phyloP scores from a whole-genome alignment of 2,329 filamentous ascomycete species.

The Exophiala oligosperma region DNA sequence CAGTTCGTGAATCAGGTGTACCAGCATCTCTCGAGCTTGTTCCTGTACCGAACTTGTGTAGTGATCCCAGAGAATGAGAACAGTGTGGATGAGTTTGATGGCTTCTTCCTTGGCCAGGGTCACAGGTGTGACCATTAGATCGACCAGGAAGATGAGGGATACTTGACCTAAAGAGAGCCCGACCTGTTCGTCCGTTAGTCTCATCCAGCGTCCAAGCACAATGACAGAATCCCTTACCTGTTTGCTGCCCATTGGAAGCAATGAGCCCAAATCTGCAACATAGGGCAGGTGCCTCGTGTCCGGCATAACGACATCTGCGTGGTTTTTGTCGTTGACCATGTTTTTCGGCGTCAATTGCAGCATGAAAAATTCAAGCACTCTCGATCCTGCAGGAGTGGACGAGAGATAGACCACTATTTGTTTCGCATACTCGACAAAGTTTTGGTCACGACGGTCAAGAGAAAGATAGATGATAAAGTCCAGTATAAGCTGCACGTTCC shows the following conservation, averaged over 20 bases:
- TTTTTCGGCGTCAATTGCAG: conserved; percentile 89
- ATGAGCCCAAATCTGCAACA: conserved; percentile 77
- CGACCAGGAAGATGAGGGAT: conserved; percentile 88
- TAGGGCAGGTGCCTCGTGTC: conserved; percentile 72
- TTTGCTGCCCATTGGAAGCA: conserved; percentile 84
- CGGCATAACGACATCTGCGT: conserved; percentile 63
- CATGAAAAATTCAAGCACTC: conserved; percentile 90
- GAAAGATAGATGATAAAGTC: conserved; percentile 97
- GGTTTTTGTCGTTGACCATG: conserved; percentile 92
- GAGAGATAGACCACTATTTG: conserved; percentile 97
- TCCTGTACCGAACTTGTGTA: conserved; percentile 94
- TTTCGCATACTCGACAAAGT: conserved; percentile 97
- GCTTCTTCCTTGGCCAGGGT: conserved; percentile 76
- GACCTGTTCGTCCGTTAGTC: conserved; percentile 45
- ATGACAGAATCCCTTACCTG: conserved; percentile 51
- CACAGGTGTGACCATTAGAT: conserved; percentile 91
- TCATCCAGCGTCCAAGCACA: background rate
- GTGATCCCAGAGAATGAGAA: conserved; percentile 95
- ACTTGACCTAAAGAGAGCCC: conserved; percentile 92
- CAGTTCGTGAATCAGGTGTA: conserved; percentile 94
- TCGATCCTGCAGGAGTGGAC: conserved; percentile 78
- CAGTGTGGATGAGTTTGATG: conserved; percentile 83
- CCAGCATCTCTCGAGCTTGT: conserved; percentile 94
- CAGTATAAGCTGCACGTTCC: conserved; percentile 90
- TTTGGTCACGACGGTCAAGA: conserved; percentile 90